Base-by-base conservation (phyloP, 129 eudicot species). In the Ambrosia trifida region DNA sequence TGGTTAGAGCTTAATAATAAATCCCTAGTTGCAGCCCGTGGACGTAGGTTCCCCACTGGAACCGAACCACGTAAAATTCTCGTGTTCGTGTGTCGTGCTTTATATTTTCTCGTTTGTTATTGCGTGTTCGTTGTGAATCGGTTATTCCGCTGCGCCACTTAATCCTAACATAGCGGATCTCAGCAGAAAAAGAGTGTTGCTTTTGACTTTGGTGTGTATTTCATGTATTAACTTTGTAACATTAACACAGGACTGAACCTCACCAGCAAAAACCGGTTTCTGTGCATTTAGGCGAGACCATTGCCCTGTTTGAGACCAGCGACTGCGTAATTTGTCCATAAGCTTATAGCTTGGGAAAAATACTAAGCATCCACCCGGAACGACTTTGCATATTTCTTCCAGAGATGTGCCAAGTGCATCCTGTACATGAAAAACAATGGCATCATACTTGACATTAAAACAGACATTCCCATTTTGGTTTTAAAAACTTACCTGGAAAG, bases 271-370 rank as follows among this genome's bases (percentile, higher is more conserved):
- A 68, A 89, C 62, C 49, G 95, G 63, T 70, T 94, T 94, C 54
- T 83, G 91, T 58, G 93, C 93, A 84, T 89, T 94, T 66, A 94
- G 52, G 32, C 83, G 86, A 69, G 92, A 80, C 98, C 98, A 94
- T 89, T 94, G 96, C 74, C 98, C 98, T 47, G 98, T 94, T 85
- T 80, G 87, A 5, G 70, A 69, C 98, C 98, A 89, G 17, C 98
- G 88, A 68, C 58, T 78, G 78, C 93, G 75, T 28, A 94, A 73
- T 79, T 89, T 94, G 50, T 94, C 98, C 90, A 94, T 80, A 74
- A 94, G 85, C 78, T 94, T 94, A 79, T 94, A 94, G 67, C 97
- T 94, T 24, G 97, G 98, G 59, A 94, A 94, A 75, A 94, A 94
- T 19, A 89, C 90, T 41, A 94, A 82, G 70, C 95, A 94, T 36